Conservation (phyloP, 805 yeast species). For the Pichia paraexigua region DNA sequence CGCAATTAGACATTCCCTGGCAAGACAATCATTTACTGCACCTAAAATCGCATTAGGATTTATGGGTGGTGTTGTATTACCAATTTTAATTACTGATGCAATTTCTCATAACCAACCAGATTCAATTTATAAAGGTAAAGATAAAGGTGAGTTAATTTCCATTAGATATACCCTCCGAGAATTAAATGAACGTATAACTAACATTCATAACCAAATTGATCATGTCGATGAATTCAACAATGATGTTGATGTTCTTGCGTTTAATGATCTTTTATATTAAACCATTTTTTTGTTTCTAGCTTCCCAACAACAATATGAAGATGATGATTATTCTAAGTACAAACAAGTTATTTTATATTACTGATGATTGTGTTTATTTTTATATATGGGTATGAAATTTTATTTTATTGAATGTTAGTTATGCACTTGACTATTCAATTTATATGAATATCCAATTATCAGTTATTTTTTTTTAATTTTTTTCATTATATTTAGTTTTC, state of each 20-base stretch:
- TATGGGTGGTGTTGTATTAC: slow-evolving; percentile 15
- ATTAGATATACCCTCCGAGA: slow-evolving; percentile 4
- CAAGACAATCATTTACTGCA: slow-evolving; percentile 7
- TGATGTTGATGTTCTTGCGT: slow-evolving; percentile 5
- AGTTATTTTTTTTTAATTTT: background rate
- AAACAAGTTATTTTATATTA: background rate
- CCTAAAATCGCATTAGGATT: slow-evolving; percentile 14
- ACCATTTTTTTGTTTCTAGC: background rate
- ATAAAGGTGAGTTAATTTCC: slow-evolving; percentile 12
- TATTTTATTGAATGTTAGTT: background rate
- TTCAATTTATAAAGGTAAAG: slow-evolving; percentile 5
- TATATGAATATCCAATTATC: background rate
- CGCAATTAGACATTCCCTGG: slow-evolving; percentile 4
- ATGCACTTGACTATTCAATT: background rate
- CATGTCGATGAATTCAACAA: slow-evolving; percentile 8
- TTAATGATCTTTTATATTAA: slow-evolving; percentile 9
- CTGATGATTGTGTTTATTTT: background rate
- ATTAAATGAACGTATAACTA: slow-evolving; percentile 12
- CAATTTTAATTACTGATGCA: slow-evolving; percentile 11
- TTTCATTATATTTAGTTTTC: background rate
- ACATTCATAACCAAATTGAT: slow-evolving; percentile 11
- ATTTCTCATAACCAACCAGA: slow-evolving; percentile 4
- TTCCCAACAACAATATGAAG: background rate
- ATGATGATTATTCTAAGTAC: background rate
- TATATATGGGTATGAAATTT: background rate